Conservation (phyloP, 2,329 filamentous ascomycete species). For the Fusarium sp. region DNA sequence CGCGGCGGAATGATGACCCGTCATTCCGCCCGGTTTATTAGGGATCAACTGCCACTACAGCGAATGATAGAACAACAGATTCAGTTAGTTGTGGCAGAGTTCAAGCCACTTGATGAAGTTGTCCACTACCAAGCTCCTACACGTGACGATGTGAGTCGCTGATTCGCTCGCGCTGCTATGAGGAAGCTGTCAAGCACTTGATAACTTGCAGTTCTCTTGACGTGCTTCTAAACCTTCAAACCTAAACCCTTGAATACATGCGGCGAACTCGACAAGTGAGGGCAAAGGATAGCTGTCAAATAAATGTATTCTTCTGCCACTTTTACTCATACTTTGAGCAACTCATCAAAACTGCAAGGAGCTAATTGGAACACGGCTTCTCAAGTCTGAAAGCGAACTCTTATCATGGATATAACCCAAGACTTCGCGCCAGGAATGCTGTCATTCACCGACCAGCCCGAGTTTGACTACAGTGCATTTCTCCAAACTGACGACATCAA, state of each 20-base stretch:
- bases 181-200: slow-evolving; percentile 12
- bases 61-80: slow-evolving; percentile 27
- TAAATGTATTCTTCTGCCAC: neutral
- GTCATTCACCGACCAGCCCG: slow-evolving; percentile 47
- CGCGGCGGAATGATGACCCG: slow-evolving; percentile 52
- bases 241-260: neutral
- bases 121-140: slow-evolving; percentile 23
- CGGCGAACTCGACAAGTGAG: neutral
- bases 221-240: slow-evolving; percentile 5
- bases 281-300: neutral
- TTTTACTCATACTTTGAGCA: neutral
- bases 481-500: slow-evolving; percentile 49
- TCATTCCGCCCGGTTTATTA: slow-evolving; percentile 16
- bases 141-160: slow-evolving; percentile 41
- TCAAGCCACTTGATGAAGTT: slow-evolving; percentile 27
- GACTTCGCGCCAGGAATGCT: slow-evolving; percentile 48
- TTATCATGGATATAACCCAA: slow-evolving; percentile 50
- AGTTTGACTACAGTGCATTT: slow-evolving; percentile 58
- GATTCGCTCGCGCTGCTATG: slow-evolving; percentile 34
- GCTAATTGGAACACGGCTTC: neutral
- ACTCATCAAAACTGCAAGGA: slow-evolving; percentile 10
- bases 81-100: slow-evolving; percentile 25
- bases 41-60: slow-evolving; percentile 36
- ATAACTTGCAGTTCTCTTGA: slow-evolving; percentile 4
- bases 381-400: neutral